phyloP scores from a whole-genome alignment of 2,329 filamentous ascomycete species.

The Botrytis paeoniae region DNA sequence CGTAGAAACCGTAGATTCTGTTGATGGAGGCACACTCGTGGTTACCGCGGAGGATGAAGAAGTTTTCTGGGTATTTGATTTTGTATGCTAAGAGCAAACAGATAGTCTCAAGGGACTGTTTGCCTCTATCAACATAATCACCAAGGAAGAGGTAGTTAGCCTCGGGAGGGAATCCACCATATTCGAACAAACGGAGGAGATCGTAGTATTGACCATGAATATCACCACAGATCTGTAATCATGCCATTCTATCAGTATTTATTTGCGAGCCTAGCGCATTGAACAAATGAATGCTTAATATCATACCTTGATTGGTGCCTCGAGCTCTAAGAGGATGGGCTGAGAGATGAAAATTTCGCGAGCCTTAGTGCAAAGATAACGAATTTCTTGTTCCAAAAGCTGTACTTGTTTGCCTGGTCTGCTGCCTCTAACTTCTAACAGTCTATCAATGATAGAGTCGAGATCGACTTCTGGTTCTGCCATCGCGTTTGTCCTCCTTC shows the following conservation, averaged over 20 bases:
- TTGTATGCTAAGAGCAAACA: slow-evolving; percentile 96
- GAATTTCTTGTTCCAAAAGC: slow-evolving; percentile 92
- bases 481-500: slow-evolving; percentile 49
- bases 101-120: slow-evolving; percentile 98
- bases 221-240: slow-evolving; percentile 86
- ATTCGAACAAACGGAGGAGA: slow-evolving; percentile 93
- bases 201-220: slow-evolving; percentile 99
- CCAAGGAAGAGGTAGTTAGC: slow-evolving; percentile 99
- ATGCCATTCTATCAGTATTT: slow-evolving; percentile 23
- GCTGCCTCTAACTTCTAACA: slow-evolving; percentile 96
- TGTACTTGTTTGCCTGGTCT: slow-evolving; percentile 98
- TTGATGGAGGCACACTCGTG: slow-evolving; percentile 99
- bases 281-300: background rate
- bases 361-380: slow-evolving; percentile 96
- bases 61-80: slow-evolving; percentile 99
- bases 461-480: slow-evolving; percentile 91
- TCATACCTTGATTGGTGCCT: slow-evolving; percentile 95
- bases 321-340: slow-evolving; percentile 93
- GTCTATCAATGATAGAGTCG: slow-evolving; percentile 98
- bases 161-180: slow-evolving; percentile 95
- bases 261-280: background rate
- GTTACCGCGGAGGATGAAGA: slow-evolving; percentile 97
- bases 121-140: slow-evolving; percentile 98
- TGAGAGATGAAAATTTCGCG: slow-evolving; percentile 99
- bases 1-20: slow-evolving; percentile 99